A percentile compares a stretch with the other conserved stretches of the same genome.
These are phyloP conservation scores for Aureobasidium namibiae DNA, from an alignment of 2,329 filamentous ascomycete genomes.

Conservation along the genomic window DNA sequence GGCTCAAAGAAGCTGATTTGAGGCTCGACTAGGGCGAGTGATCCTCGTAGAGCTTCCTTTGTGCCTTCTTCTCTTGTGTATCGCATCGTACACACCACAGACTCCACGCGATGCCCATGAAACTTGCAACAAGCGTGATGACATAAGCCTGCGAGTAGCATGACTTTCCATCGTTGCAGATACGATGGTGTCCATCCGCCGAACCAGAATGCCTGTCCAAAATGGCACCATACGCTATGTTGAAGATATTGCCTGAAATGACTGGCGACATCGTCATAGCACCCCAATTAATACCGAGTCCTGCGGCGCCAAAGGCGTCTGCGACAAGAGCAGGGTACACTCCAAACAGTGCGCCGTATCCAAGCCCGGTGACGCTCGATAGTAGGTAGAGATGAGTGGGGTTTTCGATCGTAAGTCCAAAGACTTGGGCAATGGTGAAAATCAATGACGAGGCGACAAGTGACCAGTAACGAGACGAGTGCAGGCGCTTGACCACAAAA, in stretches of 20 bases:
- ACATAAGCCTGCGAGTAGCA: constrained; percentile 80
- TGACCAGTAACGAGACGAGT: constrained; percentile 84
- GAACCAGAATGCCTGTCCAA: constrained; percentile 70
- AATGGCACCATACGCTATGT: constrained; percentile 76
- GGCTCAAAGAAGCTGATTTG: not conserved
- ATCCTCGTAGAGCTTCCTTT: constrained; percentile 10
- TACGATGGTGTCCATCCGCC: constrained; percentile 42
- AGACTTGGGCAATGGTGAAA: constrained; percentile 72
- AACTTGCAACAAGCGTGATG: constrained; percentile 65
- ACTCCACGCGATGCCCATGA: constrained; percentile 59
- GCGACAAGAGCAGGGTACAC: constrained; percentile 82
- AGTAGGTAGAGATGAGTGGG: constrained; percentile 70
- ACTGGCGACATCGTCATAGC: constrained; percentile 87
- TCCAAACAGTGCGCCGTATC: constrained; percentile 89
- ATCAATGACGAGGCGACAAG: constrained; percentile 67
- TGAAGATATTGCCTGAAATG: constrained; percentile 83
- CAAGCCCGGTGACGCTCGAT: constrained; percentile 76
- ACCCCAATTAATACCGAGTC: constrained; percentile 92
- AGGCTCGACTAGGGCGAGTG: constrained; percentile 11
- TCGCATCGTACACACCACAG: constrained; percentile 62
- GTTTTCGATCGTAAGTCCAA: constrained; percentile 65
- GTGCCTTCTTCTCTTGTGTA: constrained; percentile 25
- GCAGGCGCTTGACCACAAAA: constrained; percentile 71
- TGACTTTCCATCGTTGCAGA: constrained; percentile 66
- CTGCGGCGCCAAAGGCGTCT: constrained; percentile 83